Evolutionary conservation across 1,284 basidiomycete species (phyloP).

Genomic region (Takashimella koratensis): DNA sequence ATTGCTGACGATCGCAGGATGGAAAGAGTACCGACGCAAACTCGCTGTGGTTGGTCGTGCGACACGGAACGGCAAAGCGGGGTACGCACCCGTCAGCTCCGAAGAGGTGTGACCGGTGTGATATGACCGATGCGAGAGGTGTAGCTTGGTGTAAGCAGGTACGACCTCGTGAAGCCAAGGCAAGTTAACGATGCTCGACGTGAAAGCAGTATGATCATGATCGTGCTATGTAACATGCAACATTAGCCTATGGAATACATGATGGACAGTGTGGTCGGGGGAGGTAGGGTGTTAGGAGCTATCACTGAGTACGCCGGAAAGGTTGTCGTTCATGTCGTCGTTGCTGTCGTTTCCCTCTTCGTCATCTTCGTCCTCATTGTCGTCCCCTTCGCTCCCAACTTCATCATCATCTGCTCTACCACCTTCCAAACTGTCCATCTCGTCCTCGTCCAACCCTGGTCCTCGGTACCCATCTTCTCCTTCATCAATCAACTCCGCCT

Average conservation of each 20-base stretch:
- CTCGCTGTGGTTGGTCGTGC: conserved; percentile 15
- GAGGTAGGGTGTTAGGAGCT: neutral
- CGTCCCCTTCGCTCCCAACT: neutral
- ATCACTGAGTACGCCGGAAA: too few relatives aligned
- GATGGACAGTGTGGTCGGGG: neutral
- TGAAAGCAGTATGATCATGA: too few relatives aligned
- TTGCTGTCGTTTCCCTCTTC: conserved; percentile 3
- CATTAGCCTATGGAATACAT: neutral
- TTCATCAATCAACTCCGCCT: neutral
- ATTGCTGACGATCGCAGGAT: conserved; percentile 21
- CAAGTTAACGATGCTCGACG: too few relatives aligned
- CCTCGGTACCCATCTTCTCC: neutral
- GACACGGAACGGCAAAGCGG: conserved; percentile 13
- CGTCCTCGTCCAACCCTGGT: neutral
- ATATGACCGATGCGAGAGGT: too few relatives aligned
- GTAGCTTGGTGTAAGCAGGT: too few relatives aligned
- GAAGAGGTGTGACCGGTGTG: conserved; percentile 28
- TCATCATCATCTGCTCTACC: conserved; percentile 1
- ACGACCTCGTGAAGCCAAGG: too few relatives aligned
- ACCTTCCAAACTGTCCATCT: neutral
- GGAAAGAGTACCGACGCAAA: conserved; percentile 39
- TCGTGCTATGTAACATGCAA: too few relatives aligned
- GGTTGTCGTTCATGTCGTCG: neutral
- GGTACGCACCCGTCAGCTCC: conserved; percentile 31
- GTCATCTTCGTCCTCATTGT: neutral